phyloP scores from a whole-genome alignment of 257 asterid species.

The Petunia axillaris region DNA sequence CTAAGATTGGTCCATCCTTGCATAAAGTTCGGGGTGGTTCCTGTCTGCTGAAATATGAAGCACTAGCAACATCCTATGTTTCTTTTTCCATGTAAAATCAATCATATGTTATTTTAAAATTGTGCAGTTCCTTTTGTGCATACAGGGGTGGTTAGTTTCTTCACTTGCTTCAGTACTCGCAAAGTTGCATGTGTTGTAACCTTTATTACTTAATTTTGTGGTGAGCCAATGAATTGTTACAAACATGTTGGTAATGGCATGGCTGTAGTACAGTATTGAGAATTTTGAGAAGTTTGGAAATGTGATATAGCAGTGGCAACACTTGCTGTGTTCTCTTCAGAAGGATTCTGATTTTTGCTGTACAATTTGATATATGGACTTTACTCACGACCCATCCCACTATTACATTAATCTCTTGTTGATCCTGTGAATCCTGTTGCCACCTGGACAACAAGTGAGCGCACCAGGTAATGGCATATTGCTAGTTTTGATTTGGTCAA shows the following conservation, averaged over 20 bases:
- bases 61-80: slow-evolving; percentile 35
- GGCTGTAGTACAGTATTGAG: not conserved
- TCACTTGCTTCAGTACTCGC: slow-evolving; percentile 15
- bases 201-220: slow-evolving; percentile 22
- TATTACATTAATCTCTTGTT: not conserved
- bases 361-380: not conserved
- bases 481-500: not conserved
- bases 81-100: slow-evolving; percentile 43
- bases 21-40: slow-evolving; percentile 41
- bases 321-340: not conserved
- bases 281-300: slow-evolving; percentile 14
- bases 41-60: slow-evolving; percentile 39
- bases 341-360: not conserved
- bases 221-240: slow-evolving; percentile 11
- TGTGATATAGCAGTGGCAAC: not conserved
- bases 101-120: slow-evolving; percentile 34
- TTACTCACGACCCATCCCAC: not conserved
- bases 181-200: slow-evolving; percentile 25
- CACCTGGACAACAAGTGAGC: slow-evolving; percentile 11
- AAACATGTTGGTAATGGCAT: slow-evolving; percentile 22
- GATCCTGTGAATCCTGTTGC: slow-evolving; percentile 5
- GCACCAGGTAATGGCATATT: slow-evolving; percentile 11
- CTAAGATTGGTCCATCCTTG: slow-evolving; percentile 45
- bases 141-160: slow-evolving; percentile 24
- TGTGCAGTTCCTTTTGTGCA: slow-evolving; percentile 42